Conservation (phyloP, 495 filamentous ascomycete species). For the Trichocladium antarcticum region DNA sequence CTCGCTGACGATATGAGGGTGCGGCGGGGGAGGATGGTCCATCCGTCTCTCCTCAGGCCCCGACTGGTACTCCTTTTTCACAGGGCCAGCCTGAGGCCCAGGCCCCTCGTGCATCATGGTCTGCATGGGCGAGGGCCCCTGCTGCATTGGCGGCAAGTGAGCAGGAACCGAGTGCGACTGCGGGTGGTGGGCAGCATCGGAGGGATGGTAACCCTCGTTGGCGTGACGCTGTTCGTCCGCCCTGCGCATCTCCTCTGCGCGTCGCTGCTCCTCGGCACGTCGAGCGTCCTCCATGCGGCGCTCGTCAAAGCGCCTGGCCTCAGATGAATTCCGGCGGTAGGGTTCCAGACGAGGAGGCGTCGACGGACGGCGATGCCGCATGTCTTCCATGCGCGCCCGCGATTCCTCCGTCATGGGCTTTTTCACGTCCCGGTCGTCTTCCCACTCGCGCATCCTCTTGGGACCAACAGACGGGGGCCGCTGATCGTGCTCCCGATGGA, state of each 20-base stretch:
- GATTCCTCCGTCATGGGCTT: conserved; percentile 82
- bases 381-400: conserved; percentile 75
- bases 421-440: conserved; percentile 67
- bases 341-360: conserved; percentile 53
- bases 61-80: conserved; percentile 45
- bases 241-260: conserved; percentile 37
- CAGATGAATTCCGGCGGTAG: conserved; percentile 67
- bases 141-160: conserved; percentile 57
- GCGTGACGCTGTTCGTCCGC: conserved; percentile 52
- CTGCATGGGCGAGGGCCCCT: conserved; percentile 47
- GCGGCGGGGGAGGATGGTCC: conserved; percentile 39
- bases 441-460: conserved; percentile 86
- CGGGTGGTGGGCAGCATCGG: conserved; percentile 81
- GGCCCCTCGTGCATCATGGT: conserved; percentile 44
- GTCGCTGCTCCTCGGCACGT: conserved; percentile 41
- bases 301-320: conserved; percentile 51
- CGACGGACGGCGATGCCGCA: conserved; percentile 62
- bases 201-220: conserved; percentile 75
- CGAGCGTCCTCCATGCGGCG: conserved; percentile 34
- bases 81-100: conserved; percentile 37
- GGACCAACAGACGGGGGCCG: conserved; percentile 66
- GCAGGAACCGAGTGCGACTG: conserved; percentile 55
- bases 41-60: conserved; percentile 38
- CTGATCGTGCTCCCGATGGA: conserved; percentile 59
- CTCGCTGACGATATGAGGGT: conserved; percentile 41